These are phyloP conservation scores for Lepidium aucheri DNA, from an alignment of 345 rosid genomes.

Conservation along the genomic window DNA sequence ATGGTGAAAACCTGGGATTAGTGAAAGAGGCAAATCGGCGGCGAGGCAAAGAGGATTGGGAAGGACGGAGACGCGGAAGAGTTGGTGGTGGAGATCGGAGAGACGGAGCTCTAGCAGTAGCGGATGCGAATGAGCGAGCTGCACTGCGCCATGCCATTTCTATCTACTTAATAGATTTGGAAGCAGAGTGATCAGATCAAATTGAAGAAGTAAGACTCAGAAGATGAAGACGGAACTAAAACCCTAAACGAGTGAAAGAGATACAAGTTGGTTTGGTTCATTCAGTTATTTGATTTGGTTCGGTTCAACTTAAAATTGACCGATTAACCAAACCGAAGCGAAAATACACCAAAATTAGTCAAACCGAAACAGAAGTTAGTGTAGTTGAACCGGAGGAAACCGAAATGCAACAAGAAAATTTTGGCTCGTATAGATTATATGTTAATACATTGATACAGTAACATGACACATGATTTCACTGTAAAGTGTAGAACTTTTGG, in stretches of 20 bases:
- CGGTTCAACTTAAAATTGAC: not conserved
- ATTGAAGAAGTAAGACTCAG: not conserved
- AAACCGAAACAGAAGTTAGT: no score
- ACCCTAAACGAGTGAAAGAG: not conserved
- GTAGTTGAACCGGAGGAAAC: no score
- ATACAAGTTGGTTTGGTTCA: not conserved
- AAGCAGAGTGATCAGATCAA: not conserved
- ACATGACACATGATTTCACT: not conserved
- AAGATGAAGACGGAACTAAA: not conserved
- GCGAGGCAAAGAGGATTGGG: conserved; percentile 48
- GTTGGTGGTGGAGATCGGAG: conserved; percentile 47
- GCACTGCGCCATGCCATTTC: conserved; percentile 44
- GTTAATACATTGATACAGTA: not conserved
- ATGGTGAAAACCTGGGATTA: conserved; percentile 46
- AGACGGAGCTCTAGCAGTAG: conserved; percentile 55
- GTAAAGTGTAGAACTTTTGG: not conserved
- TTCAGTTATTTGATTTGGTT: not conserved
- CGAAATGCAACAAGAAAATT: not conserved
- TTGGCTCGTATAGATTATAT: not conserved
- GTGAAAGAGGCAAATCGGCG: conserved; percentile 56
- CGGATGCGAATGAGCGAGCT: conserved; percentile 34
- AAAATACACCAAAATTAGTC: no score
- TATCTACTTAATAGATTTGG: not conserved
- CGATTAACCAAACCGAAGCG: no score
- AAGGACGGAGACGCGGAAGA: conserved; percentile 63